Percentiles rank a stretch among this genome's conserved stretches.
Evolutionary conservation across 805 yeast species (phyloP).

Genomic region (Barnettozyma vustinii): DNA sequence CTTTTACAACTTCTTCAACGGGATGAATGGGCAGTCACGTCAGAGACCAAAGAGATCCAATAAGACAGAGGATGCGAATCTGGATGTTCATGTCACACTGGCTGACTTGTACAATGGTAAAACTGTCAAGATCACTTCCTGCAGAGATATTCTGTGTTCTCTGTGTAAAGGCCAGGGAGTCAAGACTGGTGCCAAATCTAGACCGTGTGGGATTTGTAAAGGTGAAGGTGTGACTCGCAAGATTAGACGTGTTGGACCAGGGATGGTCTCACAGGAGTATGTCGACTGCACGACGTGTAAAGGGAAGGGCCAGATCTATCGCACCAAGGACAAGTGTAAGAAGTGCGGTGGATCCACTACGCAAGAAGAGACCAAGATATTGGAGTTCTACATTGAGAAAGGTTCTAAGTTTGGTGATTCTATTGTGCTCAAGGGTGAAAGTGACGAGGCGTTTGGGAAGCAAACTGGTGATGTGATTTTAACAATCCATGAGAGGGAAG

Average conservation of each 20-base stretch:
- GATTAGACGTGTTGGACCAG: conserved; percentile 65
- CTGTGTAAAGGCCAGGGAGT: conserved; percentile 77
- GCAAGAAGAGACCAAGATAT: conserved; percentile 57
- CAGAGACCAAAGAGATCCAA: conserved; percentile 16
- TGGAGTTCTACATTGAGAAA: conserved; percentile 71
- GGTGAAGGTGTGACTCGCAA: conserved; percentile 65
- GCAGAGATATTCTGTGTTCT: conserved; percentile 68
- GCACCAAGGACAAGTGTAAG: conserved; percentile 70
- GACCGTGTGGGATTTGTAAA: conserved; percentile 59
- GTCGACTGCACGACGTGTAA: conserved; percentile 63
- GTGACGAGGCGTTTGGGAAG: conserved; percentile 74
- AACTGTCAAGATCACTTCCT: conserved; percentile 63
- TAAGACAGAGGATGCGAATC: conserved; percentile 61
- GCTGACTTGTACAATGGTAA: conserved; percentile 81
- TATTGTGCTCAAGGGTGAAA: conserved; percentile 57
- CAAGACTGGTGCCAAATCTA: conserved; percentile 48
- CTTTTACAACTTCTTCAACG: conserved; percentile 65
- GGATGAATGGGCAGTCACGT: conserved; percentile 16
- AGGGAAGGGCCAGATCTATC: conserved; percentile 59
- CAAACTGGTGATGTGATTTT: conserved; percentile 75
- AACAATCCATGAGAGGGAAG: conserved; percentile 42
- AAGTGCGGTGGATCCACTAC: conserved; percentile 64
- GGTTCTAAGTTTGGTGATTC: conserved; percentile 64
- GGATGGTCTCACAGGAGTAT: conserved; percentile 59
- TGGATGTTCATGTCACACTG: conserved; percentile 58